Evolutionary conservation across 495 filamentous ascomycete species (phyloP).

Genomic region (Podospora sp.): DNA sequence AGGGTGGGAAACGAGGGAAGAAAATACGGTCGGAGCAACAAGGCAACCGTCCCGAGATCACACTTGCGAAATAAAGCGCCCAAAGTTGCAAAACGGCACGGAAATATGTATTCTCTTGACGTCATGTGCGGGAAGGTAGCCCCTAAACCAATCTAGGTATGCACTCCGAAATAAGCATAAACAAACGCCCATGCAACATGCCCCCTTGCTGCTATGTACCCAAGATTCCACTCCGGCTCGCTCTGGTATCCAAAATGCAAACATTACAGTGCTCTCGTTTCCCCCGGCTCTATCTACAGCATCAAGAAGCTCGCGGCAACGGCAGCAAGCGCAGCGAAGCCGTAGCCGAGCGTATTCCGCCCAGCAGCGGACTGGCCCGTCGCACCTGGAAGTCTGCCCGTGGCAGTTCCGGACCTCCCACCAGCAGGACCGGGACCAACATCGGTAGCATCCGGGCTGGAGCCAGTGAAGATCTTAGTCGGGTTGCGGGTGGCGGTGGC

Average conservation of each 20-base stretch:
- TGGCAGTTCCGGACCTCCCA: background rate
- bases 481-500: slow-evolving; percentile 11
- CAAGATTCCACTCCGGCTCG: background rate
- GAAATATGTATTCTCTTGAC: too few relatives aligned
- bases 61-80: too few relatives aligned
- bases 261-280: background rate
- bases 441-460: slow-evolving; percentile 7
- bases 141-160: background rate
- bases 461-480: slow-evolving; percentile 17
- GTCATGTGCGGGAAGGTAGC: background rate
- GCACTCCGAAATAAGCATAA: background rate
- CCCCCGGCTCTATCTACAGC: background rate
- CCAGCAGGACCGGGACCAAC: slow-evolving; percentile 16
- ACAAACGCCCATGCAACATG: background rate
- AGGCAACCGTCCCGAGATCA: too few relatives aligned
- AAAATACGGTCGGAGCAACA: too few relatives aligned
- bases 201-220: background rate
- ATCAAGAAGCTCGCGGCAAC: background rate
- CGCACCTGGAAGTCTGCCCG: background rate
- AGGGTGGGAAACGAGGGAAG: too few relatives aligned
- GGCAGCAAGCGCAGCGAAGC: background rate
- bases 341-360: background rate
- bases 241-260: slow-evolving; percentile 1
- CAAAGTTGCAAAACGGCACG: too few relatives aligned
- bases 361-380: background rate